phyloP scores from a whole-genome alignment of 345 rosid species.

The Eutrema japonicum region DNA sequence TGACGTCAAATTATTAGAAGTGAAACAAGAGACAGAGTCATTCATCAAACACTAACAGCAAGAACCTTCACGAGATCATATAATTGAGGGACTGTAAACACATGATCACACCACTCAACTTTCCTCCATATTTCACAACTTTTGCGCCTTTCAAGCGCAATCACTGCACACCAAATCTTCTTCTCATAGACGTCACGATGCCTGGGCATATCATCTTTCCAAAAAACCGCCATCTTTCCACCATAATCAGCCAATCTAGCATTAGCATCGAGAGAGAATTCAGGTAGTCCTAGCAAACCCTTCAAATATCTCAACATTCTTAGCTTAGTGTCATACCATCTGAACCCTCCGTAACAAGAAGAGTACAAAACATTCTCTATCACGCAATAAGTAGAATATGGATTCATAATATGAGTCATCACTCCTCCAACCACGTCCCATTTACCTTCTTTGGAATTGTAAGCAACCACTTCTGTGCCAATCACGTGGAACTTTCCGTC shows the following conservation, averaged over 20 bases:
- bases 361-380: conserved; percentile 4
- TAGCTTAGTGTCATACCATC: background rate
- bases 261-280: background rate
- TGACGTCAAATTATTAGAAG: background rate
- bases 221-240: background rate
- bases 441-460: background rate
- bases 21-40: background rate
- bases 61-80: background rate
- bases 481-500: background rate
- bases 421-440: background rate
- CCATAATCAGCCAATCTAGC: conserved; percentile 8
- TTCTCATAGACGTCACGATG: background rate
- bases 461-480: background rate
- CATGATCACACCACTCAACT: background rate
- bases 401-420: background rate
- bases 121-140: background rate
- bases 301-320: background rate
- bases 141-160: background rate
- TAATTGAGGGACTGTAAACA: background rate
- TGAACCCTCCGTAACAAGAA: background rate
- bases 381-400: background rate
- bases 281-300: background rate
- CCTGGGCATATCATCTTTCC: background rate
- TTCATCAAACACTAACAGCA: background rate
- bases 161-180: background rate